A percentile compares a stretch with the other conserved stretches of the same genome.
Evolutionary conservation across 2,329 filamentous ascomycete species (phyloP).

Genomic region (Botrytis aclada): DNA sequence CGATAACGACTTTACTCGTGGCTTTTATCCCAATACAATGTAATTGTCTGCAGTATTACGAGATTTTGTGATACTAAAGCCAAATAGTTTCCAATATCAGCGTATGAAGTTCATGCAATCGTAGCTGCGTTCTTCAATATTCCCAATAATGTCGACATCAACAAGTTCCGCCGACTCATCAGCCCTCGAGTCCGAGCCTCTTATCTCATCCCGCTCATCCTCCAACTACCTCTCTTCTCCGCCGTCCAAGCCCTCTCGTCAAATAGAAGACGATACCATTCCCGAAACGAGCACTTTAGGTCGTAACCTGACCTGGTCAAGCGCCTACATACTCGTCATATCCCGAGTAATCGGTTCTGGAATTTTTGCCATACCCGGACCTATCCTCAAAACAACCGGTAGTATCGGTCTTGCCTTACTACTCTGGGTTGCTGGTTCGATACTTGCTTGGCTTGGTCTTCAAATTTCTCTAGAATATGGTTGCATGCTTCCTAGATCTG

Average conservation of each 20-base stretch:
- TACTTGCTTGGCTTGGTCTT: conserved; percentile 45
- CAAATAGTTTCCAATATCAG: background rate
- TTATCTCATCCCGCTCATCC: conserved; percentile 23
- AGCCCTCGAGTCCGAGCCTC: conserved; percentile 17
- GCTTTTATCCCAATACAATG: background rate
- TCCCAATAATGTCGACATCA: background rate
- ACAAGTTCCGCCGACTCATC: background rate
- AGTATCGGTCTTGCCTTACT: conserved; percentile 56
- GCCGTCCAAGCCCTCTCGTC: conserved; percentile 21
- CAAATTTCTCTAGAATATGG: conserved; percentile 47
- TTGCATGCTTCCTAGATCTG: conserved; percentile 45
- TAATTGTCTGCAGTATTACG: background rate
- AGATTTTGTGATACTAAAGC: background rate
- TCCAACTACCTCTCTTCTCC: conserved; percentile 11
- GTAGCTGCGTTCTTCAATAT: background rate
- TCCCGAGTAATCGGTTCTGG: conserved; percentile 34
- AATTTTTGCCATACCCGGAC: conserved; percentile 51
- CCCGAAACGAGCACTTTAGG: conserved; percentile 59
- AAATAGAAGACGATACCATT: conserved; percentile 53
- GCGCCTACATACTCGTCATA: conserved; percentile 35
- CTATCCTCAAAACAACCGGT: conserved; percentile 63
- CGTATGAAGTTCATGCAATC: background rate
- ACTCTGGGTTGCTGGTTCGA: conserved; percentile 51
- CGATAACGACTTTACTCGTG: background rate
- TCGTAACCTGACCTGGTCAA: conserved; percentile 37